These are phyloP conservation scores for Chlorencoelia australis DNA, from an alignment of 2,329 filamentous ascomycete species.

Conservation along the genomic window DNA sequence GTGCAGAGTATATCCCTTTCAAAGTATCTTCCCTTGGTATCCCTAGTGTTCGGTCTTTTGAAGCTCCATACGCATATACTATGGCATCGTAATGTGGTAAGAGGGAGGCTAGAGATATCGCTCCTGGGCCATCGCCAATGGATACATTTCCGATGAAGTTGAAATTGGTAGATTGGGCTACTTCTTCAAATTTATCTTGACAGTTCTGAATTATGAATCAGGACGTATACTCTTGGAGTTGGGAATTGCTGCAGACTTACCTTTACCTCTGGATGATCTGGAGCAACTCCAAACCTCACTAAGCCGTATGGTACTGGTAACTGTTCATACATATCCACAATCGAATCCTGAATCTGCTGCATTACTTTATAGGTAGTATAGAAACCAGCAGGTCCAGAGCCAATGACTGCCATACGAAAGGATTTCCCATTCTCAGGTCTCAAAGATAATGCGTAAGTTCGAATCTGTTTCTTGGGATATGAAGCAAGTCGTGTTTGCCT, in stretches of 20 bases:
- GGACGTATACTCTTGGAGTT: constrained; percentile 1
- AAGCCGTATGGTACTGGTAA: constrained; percentile 88
- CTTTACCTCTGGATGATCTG: constrained; percentile 97
- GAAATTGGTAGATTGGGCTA: constrained; percentile 73
- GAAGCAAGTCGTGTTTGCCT: neutral
- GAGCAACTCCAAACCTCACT: constrained; percentile 91
- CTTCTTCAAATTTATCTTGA: constrained; percentile 84
- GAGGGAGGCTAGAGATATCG: constrained; percentile 57
- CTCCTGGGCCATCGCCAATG: constrained; percentile 48
- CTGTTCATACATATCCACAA: constrained; percentile 93
- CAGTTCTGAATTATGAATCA: constrained; percentile 57
- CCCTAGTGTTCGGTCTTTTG: constrained; percentile 67
- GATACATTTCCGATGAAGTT: constrained; percentile 85
- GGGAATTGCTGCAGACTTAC: constrained; percentile 33
- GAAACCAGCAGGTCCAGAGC: constrained; percentile 91
- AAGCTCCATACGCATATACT: constrained; percentile 86
- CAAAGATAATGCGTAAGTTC: no score
- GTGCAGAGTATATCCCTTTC: constrained; percentile 72
- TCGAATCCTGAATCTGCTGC: constrained; percentile 58
- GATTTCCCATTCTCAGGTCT: constrained; percentile 32
- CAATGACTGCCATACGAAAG: constrained; percentile 77
- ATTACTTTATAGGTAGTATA: constrained; percentile 85
- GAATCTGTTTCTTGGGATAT: constrained; percentile 21
- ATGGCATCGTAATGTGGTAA: constrained; percentile 84
- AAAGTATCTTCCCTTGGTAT: constrained; percentile 70